A percentile compares a stretch with the other conserved stretches of the same genome.
These are phyloP conservation scores for Coemansia aciculifera DNA, from an alignment of 192 early-diverging fungal genomes.

Conservation along the genomic window DNA sequence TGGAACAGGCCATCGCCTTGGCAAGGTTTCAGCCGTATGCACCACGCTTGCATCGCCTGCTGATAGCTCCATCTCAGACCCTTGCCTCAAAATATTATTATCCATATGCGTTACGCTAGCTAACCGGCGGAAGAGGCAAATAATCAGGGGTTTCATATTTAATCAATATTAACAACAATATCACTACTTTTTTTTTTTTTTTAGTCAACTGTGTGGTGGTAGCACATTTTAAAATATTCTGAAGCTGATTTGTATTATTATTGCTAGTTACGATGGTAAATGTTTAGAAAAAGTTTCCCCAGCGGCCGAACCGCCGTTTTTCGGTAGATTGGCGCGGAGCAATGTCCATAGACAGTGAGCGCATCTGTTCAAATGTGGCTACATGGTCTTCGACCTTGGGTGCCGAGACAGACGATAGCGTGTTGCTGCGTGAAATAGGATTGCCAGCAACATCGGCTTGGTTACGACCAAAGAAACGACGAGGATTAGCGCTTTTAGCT, in stretches of 20 bases:
- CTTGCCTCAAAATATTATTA: no score
- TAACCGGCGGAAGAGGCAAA: no score
- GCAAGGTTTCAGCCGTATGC: no score
- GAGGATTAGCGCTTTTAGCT: neutral
- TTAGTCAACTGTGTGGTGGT: no score
- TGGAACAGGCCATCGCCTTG: no score
- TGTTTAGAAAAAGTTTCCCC: constrained; percentile 32
- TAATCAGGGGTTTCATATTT: no score
- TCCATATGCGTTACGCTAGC: no score
- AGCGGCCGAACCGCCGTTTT: constrained; percentile 28
- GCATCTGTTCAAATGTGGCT: constrained; percentile 7
- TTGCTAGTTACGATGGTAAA: neutral
- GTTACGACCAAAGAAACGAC: constrained; percentile 19
- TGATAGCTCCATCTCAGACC: no score
- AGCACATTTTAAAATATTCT: no score
- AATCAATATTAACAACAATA: no score
- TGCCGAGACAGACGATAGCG: neutral
- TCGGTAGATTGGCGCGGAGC: neutral
- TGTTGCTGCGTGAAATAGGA: neutral
- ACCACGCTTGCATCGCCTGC: no score
- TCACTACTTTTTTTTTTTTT: no score
- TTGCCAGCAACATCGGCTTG: neutral
- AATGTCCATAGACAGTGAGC: constrained; percentile 30
- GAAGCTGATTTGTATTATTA: neutral
- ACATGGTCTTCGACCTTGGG: neutral